Conservation (phyloP, 257 asterid species). For the Scutellaria minor region DNA sequence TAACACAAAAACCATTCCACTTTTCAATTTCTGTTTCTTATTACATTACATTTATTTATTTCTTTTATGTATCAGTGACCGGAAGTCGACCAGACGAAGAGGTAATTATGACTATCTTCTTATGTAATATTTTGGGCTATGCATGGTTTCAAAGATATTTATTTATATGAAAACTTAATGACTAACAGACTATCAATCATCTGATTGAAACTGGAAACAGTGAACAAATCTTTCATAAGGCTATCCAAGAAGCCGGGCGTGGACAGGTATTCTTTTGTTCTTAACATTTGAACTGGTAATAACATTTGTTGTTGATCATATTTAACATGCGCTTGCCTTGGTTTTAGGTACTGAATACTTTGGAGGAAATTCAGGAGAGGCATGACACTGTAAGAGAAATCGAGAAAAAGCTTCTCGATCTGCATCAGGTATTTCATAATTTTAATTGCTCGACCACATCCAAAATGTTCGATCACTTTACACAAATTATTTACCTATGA, state of each 20-base stretch:
- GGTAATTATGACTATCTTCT: conserved; percentile 46
- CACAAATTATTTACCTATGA: neutral
- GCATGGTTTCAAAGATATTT: conserved; percentile 14
- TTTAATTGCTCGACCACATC: neutral
- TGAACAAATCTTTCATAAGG: conserved; percentile 85
- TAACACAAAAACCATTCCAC: conserved; percentile 1
- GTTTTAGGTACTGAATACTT: conserved; percentile 60
- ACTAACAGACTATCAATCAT: conserved; percentile 73
- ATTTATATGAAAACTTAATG: conserved; percentile 27
- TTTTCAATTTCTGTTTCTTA: conserved; percentile 13
- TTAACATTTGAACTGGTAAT: neutral
- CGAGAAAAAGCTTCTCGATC: conserved; percentile 82
- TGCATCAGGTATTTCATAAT: conserved; percentile 63
- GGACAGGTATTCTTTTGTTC: conserved; percentile 61
- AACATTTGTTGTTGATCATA: neutral
- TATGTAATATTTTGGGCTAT: conserved; percentile 12
- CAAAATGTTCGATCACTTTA: neutral
- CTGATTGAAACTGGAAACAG: conserved; percentile 86
- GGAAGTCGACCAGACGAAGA: conserved; percentile 89
- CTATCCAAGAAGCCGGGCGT: conserved; percentile 78
- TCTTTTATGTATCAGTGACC: conserved; percentile 54
- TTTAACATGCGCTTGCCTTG: neutral
- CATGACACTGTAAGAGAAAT: conserved; percentile 86
- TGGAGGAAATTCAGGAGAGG: conserved; percentile 95
- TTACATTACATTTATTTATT: neutral